Base-by-base conservation (phyloP, 257 asterid genomes). In the Solanum tarapatanum region DNA sequence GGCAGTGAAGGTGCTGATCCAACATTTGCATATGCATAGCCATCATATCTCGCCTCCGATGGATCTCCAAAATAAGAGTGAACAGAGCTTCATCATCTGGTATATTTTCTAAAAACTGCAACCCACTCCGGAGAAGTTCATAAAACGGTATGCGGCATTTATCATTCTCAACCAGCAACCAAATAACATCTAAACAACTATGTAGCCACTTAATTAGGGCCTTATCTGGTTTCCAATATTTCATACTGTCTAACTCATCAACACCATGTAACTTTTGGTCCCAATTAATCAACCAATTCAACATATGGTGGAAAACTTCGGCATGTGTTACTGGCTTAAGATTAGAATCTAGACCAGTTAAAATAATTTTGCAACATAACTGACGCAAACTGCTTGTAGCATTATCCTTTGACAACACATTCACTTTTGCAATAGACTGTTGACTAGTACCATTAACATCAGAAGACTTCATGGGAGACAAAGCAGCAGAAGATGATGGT, bases 21-120 rank as follows among this genome's bases (percentile, higher is more conserved):
- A 97, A 93, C 99, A 97, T 97, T 91, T 94, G 98, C 99, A 95
- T 96, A 93, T 97, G 99, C 89, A 92, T 93, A 48, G 99, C 98
- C 97, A 97, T 93, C 97, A 93, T 94, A 93, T 97, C 99, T 88
- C 98, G 93, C 93, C 98, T 93, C 91, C 96, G 89, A 83, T 97
- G 99, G 86, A 97, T 95, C 90, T 97, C 99, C 92, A 97, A 87
- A 87, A 97, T 94, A 86, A 97, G 95, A 35, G 99, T 95, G 89
- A 97, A 97, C 73, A 97, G 90, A n/a, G 98, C 99, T 90, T 97
- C 99, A 12, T 97, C 98, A 90, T 97, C 99, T 30, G 99, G 99
- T 91, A 96, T 94, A 91, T 94, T 97, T 86, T 97, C 99, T 86
- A 97, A 93, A 90, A 94, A 94, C 88, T 96, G 99, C 93, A 95